Base-by-base conservation (phyloP, 306 rosid species). In the Rosa rugosa region DNA sequence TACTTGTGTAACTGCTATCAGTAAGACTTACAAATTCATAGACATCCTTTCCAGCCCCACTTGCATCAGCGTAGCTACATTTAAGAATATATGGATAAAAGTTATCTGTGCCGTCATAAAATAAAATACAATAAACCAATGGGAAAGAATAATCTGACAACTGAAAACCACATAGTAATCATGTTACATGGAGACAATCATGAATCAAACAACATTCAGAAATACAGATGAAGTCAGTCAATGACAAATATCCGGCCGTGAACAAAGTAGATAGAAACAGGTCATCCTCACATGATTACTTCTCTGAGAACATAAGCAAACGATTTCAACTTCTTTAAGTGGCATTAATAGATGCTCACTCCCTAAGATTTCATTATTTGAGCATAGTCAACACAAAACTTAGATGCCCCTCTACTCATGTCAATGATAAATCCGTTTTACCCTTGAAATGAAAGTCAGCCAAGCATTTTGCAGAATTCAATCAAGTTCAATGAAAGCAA, bases 31-130 rank as follows among this genome's bases (percentile, higher is more conserved):
- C 99, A 84, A 92, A 95, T 80, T 92, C 98, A 81, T 92, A 95
- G 76, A 95, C 99, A 86, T 95, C 99, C 14, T 90, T 95, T 82
- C 94, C 99, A 79, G 99, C 90, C 64, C 99, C 99, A 76, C 92
- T 88, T 56, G 95, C 84, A 87, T 95, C 98, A 47, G 99, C 99
- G 84, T 95, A 95, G 65, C 99, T 94, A 88, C 72, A 63, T 17
- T 60, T 46, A 50, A 63, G n/a, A 67, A 46, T 22, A 60, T 8
- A 53, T 18, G 46, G 17, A 34, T 34, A 34, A 8, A 5, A 2
- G 41, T 49, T 47, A 71, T 71, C 5, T 49, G 4, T 49, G 10
- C 16, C 40, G 11, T 4, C 67, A 25, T 11, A 60, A 11, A 23
- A 11, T 1, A 60, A 25, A 31, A 16, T 7, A 46, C 1, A 23